Evolutionary conservation across 768 basidiomycete genomes (phyloP), one percentile per base, ranked within the genome.

Genomic region (Phylloporus arenicola): DNA sequence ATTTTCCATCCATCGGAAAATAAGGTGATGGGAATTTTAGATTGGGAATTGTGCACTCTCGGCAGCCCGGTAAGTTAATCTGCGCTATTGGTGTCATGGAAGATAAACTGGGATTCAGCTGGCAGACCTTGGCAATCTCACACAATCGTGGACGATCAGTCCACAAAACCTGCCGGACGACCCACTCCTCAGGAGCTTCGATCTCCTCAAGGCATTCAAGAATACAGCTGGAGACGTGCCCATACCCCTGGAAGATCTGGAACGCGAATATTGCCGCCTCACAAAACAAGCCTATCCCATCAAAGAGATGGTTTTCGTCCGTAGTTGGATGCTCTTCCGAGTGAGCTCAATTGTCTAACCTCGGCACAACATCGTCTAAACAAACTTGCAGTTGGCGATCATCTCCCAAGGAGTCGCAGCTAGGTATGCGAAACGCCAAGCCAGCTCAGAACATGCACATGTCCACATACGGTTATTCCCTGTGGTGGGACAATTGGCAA

Each of bases 21-120:
- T 53, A 75, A 80, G 37, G 93, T 98, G 4, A 92, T 98, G 55
- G 96, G 92, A 6, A 92, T 99, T 34, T 69, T 99, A 44, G 95
- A 99, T 62, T 99, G 95, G 95, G 95, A 99, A 64, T 72, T 99
- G 24, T 96, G 92, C 62, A 97, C 95, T 1, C 78, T 99, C 10
- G 94, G 93, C 6, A 92, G 88, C 61, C 89, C 92, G 30, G 88
- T 92, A 64, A 16, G 83, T 71, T 16, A 9, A 24, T n/a, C n/a
- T 22, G 3, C 22, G n/a, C 20, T 31, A 22, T 50, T 12, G 12
- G 27, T 39, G n/a, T 14, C 24, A 25, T 44, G 39, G 12, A 31
- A 45, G 25, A 33, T 42, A 17, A 43, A 27, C n/a, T 27, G 5
- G 30, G 19, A 27, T 51, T 20, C 31, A 87, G 80, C 78, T 96